Evolutionary conservation across 306 rosid species (phyloP).

Genomic region (Adenanthera pavonina): DNA sequence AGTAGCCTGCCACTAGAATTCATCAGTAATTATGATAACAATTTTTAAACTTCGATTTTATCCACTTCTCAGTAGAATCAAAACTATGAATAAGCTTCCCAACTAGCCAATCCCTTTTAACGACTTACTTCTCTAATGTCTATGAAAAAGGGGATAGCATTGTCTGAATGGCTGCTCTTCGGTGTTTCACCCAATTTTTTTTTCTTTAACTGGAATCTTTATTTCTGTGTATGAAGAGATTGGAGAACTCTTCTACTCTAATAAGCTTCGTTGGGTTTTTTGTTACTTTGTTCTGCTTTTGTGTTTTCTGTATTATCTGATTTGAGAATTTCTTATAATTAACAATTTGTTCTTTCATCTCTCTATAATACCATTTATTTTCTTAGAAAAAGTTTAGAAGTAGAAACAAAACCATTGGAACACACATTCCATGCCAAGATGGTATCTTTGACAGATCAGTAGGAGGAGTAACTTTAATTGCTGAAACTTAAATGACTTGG

Average conservation of each 20-base stretch:
- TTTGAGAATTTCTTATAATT: background rate
- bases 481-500: background rate
- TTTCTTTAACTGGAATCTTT: background rate
- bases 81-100: background rate
- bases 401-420: too few relatives aligned
- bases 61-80: background rate
- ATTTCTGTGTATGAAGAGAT: background rate
- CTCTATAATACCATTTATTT: background rate
- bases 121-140: background rate
- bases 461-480: background rate
- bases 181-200: background rate
- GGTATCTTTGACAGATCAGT: background rate
- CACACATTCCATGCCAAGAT: constrained; percentile 4
- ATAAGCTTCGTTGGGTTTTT: background rate
- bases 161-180: background rate
- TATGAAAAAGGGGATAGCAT: background rate
- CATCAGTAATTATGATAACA: background rate
- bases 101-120: background rate
- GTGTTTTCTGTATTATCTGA: background rate
- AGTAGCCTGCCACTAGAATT: background rate
- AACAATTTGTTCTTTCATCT: background rate
- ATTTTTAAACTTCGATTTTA: background rate
- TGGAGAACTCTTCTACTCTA: too few relatives aligned
- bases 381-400: background rate
- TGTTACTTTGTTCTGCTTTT: background rate